A percentile compares a stretch with the other conserved stretches of the same genome.
Conservation (phyloP, 352 stramenopile species). For the Phytophthora megakarya region DNA sequence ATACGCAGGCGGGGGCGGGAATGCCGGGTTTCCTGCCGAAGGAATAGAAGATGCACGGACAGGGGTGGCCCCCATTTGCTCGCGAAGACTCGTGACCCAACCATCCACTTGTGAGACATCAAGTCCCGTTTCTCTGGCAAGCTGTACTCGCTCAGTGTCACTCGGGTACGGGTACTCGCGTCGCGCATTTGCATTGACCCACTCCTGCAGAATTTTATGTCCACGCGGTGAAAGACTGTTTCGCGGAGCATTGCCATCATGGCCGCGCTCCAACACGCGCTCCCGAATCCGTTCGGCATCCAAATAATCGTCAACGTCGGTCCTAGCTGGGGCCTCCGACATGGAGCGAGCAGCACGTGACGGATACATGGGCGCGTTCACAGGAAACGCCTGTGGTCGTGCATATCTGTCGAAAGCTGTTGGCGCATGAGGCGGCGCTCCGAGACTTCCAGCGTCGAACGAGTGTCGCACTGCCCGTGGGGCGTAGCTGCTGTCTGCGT, state of each 20-base stretch:
- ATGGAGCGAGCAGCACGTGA: conserved; percentile 63
- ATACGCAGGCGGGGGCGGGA: conserved; percentile 58
- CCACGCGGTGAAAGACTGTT: conserved; percentile 68
- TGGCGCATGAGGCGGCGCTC: conserved; percentile 30
- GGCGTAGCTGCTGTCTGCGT: conserved; percentile 47
- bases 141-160: conserved; percentile 74
- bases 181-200: conserved; percentile 64
- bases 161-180: conserved; percentile 69
- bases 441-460: conserved; percentile 71
- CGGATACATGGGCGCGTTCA: conserved; percentile 38
- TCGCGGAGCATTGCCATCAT: conserved; percentile 42
- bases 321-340: conserved; percentile 58
- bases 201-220: conserved; percentile 81
- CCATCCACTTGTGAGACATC: conserved; percentile 83
- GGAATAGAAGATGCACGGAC: conserved; percentile 53
- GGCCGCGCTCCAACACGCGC: conserved; percentile 51
- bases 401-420: conserved; percentile 38
- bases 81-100: conserved; percentile 84
- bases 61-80: conserved; percentile 46
- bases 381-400: conserved; percentile 31
- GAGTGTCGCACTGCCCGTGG: conserved; percentile 61
- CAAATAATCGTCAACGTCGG: conserved; percentile 68
- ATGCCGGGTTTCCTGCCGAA: conserved; percentile 60
- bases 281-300: conserved; percentile 73
- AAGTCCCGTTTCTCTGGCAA: conserved; percentile 73